phyloP scores from a whole-genome alignment of 371 early-diverging fungal genomes.

The Zychaea mexicana region DNA sequence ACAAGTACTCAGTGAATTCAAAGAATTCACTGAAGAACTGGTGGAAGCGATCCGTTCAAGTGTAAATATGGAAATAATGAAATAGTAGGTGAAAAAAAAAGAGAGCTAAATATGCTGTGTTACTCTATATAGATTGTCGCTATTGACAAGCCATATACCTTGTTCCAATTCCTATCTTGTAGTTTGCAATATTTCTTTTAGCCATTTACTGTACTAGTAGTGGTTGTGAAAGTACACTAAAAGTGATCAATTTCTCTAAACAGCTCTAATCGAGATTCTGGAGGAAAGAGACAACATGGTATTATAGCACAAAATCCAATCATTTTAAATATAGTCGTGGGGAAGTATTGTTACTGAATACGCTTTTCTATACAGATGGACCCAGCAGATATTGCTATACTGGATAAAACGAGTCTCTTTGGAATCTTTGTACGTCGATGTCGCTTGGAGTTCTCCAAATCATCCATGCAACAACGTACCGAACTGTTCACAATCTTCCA shows the following conservation, averaged over 20 bases:
- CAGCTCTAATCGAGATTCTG: conserved; percentile 5
- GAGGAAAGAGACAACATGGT: conserved; percentile 15
- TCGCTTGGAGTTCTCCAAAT: conserved; percentile 27
- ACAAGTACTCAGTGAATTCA: not conserved
- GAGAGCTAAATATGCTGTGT: not conserved
- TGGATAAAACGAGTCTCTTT: conserved; percentile 36
- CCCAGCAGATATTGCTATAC: not conserved
- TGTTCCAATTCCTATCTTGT: conserved; percentile 12
- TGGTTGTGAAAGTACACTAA: not conserved
- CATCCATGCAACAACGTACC: conserved; percentile 19
- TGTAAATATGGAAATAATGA: not conserved
- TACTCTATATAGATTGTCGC: not conserved
- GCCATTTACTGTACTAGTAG: not conserved
- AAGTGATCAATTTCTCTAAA: conserved; percentile 2
- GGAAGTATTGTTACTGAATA: too few species aligned
- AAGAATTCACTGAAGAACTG: not conserved
- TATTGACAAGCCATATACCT: conserved; percentile 4
- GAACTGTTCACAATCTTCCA: conserved; percentile 28
- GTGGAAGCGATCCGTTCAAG: not conserved
- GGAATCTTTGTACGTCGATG: conserved; percentile 43
- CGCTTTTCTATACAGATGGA: not conserved
- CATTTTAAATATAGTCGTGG: too few species aligned
- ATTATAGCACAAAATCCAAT: not conserved
- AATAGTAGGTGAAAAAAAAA: not conserved
- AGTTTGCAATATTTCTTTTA: not conserved